Evolutionary conservation across 1,284 basidiomycete genomes (phyloP).

Genomic region (Laetiporus sulphureus): DNA sequence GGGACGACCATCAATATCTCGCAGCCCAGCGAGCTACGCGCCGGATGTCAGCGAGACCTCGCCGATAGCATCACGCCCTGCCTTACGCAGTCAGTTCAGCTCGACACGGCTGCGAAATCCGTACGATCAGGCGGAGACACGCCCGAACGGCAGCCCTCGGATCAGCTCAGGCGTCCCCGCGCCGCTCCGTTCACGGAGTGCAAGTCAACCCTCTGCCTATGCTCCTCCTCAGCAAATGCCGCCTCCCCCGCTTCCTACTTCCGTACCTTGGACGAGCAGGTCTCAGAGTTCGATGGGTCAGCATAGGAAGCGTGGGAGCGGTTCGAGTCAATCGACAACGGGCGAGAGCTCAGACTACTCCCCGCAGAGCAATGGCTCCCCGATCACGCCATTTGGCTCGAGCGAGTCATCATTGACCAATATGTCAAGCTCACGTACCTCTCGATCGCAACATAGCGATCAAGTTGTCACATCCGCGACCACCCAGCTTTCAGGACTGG

Average conservation of each 20-base stretch:
- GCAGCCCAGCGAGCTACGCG: slow-evolving; percentile 39
- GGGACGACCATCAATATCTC: slow-evolving; percentile 39
- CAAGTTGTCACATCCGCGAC: slow-evolving; percentile 24
- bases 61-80: slow-evolving; percentile 33
- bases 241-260: slow-evolving; percentile 52
- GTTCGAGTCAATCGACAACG: slow-evolving; percentile 68
- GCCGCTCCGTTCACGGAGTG: slow-evolving; percentile 53
- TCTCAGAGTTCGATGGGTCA: slow-evolving; percentile 45
- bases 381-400: slow-evolving; percentile 80
- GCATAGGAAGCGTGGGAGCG: slow-evolving; percentile 67
- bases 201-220: slow-evolving; percentile 70
- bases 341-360: slow-evolving; percentile 75
- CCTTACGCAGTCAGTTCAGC: slow-evolving; percentile 65
- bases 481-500: slow-evolving; percentile 33
- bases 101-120: slow-evolving; percentile 51
- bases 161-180: slow-evolving; percentile 11
- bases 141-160: slow-evolving; percentile 17
- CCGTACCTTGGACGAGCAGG: slow-evolving; percentile 46
- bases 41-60: slow-evolving; percentile 48
- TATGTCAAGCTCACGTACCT: slow-evolving; percentile 40
- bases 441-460: slow-evolving; percentile 44
- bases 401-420: slow-evolving; percentile 69
- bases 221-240: slow-evolving; percentile 40
- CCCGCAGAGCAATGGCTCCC: slow-evolving; percentile 71
- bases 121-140: slow-evolving; percentile 36